These are phyloP conservation scores for Calonectria crousiana DNA, from an alignment of 2,329 filamentous ascomycete species.

Conservation along the genomic window DNA sequence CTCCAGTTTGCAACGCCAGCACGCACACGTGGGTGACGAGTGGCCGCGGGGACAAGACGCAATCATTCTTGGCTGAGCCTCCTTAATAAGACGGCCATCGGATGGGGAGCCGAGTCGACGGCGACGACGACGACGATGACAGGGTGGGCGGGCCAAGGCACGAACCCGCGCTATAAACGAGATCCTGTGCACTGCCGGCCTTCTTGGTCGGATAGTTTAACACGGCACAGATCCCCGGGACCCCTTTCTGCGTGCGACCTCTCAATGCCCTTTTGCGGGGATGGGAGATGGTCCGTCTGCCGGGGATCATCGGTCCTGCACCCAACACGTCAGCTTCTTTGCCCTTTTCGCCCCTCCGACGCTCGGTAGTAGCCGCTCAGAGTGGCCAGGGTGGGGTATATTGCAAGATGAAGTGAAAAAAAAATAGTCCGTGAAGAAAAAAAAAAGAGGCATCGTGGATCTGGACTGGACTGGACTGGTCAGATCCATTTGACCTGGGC, in stretches of 20 bases:
- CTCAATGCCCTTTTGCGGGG: conserved; percentile 5
- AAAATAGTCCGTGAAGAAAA: not conserved
- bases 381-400: not conserved
- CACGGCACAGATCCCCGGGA: not conserved
- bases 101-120: not conserved
- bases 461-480: not conserved
- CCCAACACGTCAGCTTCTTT: conserved; percentile 20
- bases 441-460: conserved; percentile 11
- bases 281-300: not conserved
- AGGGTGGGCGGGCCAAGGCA: not conserved
- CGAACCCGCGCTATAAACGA: not conserved
- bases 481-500: conserved; percentile 5
- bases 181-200: not conserved
- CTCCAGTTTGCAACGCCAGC: not conserved
- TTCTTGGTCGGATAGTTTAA: not conserved
- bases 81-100: not conserved
- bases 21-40: not conserved
- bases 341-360: not conserved
- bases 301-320: not conserved
- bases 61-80: not conserved
- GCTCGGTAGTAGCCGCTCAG: conserved; percentile 1
- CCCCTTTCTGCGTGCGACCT: conserved; percentile 3
- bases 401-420: not conserved
- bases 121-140: not conserved
- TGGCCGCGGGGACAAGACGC: not conserved